Conservation (phyloP, 306 rosid species). For the Cicer chorassanicum region DNA sequence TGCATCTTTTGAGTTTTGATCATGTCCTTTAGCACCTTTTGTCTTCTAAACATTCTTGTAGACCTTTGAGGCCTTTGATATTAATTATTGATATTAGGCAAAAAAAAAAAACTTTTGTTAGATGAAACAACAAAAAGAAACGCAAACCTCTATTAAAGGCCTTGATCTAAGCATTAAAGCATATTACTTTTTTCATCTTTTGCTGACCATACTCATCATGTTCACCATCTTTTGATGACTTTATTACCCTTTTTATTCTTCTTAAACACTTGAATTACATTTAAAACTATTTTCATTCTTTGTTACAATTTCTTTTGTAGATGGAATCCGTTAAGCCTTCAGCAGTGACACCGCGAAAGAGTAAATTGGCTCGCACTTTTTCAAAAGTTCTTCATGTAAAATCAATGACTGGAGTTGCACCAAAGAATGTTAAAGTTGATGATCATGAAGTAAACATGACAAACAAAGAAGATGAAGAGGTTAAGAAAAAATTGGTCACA, state of each 20-base stretch:
- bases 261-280: constrained; percentile 28
- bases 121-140: constrained; percentile 47
- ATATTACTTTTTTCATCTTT: constrained; percentile 57
- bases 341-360: constrained; percentile 63
- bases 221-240: constrained; percentile 45
- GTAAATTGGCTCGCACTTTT: constrained; percentile 65
- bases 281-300: constrained; percentile 8
- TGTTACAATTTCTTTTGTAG: constrained; percentile 47
- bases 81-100: neutral
- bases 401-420: constrained; percentile 54
- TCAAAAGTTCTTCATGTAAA: constrained; percentile 77
- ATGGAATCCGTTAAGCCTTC: constrained; percentile 78
- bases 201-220: constrained; percentile 55
- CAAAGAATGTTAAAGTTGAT: constrained; percentile 54
- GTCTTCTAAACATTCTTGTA: constrained; percentile 37
- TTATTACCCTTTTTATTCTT: constrained; percentile 42
- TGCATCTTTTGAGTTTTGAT: constrained; percentile 15
- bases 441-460: constrained; percentile 39
- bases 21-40: neutral
- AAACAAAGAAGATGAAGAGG: constrained; percentile 56
- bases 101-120: constrained; percentile 25
- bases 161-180: constrained; percentile 71
- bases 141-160: constrained; percentile 54
- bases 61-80: constrained; percentile 40
- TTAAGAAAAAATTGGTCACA: constrained; percentile 54